Evolutionary conservation across 2,329 filamentous ascomycete species (phyloP).

Genomic region (Proliferodiscus dingleyae): DNA sequence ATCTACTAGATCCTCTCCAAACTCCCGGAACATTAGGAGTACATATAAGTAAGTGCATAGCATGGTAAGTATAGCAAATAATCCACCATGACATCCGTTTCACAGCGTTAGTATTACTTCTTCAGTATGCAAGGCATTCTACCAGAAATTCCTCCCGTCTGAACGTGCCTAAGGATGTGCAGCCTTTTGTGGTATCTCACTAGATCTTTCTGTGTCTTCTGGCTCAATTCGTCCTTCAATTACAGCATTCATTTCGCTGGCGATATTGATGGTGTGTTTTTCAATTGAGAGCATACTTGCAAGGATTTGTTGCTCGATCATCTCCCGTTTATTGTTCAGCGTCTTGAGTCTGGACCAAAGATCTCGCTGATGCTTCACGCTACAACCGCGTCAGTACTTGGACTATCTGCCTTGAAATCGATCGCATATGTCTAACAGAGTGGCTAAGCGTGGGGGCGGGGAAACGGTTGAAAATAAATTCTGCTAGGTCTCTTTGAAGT

Average conservation of each 20-base stretch:
- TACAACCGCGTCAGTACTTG: conserved; percentile 10
- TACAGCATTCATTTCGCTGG: conserved; percentile 22
- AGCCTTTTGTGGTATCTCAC: background rate
- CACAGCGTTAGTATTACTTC: too few species aligned
- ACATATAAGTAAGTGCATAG: conserved; percentile 21
- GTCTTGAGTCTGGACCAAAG: conserved; percentile 23
- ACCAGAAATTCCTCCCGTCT: too few species aligned
- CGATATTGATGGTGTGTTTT: conserved; percentile 19
- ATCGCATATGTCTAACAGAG: background rate
- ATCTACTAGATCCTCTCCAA: background rate
- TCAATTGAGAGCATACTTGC: conserved; percentile 26
- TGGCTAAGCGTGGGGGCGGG: background rate
- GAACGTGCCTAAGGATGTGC: too few species aligned
- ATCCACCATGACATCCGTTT: background rate
- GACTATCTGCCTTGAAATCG: background rate
- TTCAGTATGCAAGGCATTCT: too few species aligned
- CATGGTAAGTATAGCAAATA: conserved; percentile 16
- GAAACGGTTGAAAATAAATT: background rate
- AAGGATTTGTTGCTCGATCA: conserved; percentile 26
- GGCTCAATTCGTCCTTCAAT: conserved; percentile 24
- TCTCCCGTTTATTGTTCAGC: conserved; percentile 25
- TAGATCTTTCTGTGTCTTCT: conserved; percentile 11
- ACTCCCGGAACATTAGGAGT: conserved; percentile 13
- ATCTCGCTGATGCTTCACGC: conserved; percentile 20
- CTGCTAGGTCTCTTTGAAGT: too few species aligned